phyloP scores from a whole-genome alignment of 208 protist genomes.

The Acanthamoeba triangularis region DNA sequence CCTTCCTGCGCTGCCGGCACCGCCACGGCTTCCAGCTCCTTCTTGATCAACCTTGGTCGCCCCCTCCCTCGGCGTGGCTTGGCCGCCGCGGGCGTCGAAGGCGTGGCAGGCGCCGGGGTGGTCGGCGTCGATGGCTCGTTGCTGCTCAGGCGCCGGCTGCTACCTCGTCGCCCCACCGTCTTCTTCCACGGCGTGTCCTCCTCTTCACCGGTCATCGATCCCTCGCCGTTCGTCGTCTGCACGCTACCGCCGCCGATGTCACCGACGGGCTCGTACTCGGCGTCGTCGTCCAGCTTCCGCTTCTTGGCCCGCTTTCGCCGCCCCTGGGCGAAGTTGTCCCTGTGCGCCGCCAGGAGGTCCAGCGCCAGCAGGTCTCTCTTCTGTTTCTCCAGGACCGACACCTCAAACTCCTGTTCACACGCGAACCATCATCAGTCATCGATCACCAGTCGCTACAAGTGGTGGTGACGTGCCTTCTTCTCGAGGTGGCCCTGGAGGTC shows the following conservation, averaged over 20 bases:
- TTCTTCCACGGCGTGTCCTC: constrained; percentile 25
- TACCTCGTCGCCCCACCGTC: neutral
- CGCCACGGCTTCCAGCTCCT: neutral
- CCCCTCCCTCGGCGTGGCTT: neutral
- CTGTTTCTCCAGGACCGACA: constrained; percentile 14
- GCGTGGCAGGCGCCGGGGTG: neutral
- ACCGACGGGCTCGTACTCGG: neutral
- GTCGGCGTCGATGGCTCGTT: neutral
- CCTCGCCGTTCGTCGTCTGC: neutral
- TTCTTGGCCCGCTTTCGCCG: constrained; percentile 7
- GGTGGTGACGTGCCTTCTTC: neutral
- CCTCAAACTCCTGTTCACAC: neutral
- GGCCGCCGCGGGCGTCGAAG: neutral
- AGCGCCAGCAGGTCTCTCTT: constrained; percentile 6
- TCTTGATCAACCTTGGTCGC: neutral
- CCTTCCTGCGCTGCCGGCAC: no score
- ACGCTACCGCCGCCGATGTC: neutral
- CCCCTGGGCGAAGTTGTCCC: constrained; percentile 8
- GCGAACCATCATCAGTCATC: no score
- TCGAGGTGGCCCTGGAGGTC: constrained; percentile 44
- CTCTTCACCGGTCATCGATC: neutral
- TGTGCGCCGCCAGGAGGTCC: neutral
- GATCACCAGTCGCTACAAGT: no score
- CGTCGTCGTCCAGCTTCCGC: neutral
- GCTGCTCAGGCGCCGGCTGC: neutral